Evolutionary conservation across 2,329 filamentous ascomycete genomes (phyloP).

Genomic region (Trichoderma endophyticum): DNA sequence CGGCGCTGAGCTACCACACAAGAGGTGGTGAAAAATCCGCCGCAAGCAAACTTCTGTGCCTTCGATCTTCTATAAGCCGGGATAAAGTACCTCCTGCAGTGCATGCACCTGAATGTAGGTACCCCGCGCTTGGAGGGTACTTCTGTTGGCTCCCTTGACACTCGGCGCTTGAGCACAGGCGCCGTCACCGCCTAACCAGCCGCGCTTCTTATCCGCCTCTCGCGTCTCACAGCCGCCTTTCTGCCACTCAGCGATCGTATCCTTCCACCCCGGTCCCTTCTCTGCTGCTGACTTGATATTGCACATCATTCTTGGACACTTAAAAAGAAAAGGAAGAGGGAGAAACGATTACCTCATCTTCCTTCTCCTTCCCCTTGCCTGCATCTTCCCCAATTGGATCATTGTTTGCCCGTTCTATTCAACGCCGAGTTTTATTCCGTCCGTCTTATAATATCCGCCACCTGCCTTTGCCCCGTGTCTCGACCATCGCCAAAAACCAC

Average conservation of each 20-base stretch:
- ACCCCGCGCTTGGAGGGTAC: slow-evolving; percentile 7
- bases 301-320: neutral
- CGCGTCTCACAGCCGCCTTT: slow-evolving; percentile 12
- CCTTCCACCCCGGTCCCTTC: neutral
- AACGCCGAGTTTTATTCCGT: neutral
- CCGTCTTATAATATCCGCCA: neutral
- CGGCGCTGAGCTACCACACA: neutral
- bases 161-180: neutral
- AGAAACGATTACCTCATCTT: neutral
- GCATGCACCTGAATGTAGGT: neutral
- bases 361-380: neutral
- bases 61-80: neutral
- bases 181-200: slow-evolving; percentile 12
- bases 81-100: neutral
- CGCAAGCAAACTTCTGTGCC: too few species aligned
- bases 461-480: neutral
- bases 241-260: neutral
- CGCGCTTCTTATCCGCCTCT: slow-evolving; percentile 8
- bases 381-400: neutral
- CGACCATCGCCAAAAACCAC: neutral
- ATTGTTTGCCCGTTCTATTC: slow-evolving; percentile 25
- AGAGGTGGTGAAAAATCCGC: neutral
- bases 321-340: neutral
- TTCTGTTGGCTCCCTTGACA: neutral
- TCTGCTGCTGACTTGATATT: neutral